A percentile compares a stretch with the other conserved stretches of the same genome.
Evolutionary conservation across 2,329 filamentous ascomycete species (phyloP).

Genomic region (Fusarium vanettenii): DNA sequence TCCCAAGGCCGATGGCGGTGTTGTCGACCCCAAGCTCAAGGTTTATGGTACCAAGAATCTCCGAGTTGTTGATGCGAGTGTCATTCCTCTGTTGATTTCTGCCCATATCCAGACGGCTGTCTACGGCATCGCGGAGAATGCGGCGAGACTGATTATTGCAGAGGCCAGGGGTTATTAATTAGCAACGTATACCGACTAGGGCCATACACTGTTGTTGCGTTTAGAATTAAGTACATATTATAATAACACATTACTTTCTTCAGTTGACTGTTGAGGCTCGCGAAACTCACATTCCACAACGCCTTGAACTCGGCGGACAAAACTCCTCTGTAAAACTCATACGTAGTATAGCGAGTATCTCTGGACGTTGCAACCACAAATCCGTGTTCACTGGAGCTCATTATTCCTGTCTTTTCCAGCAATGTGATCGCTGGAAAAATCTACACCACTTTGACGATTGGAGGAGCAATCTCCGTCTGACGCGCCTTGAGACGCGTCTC

Average conservation of each 20-base stretch:
- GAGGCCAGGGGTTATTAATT: not conserved
- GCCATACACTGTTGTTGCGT: not conserved
- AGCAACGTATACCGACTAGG: not conserved
- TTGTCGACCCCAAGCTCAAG: slow-evolving; percentile 55
- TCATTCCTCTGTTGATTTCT: slow-evolving; percentile 57
- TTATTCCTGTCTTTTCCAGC: not conserved
- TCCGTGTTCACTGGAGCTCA: not conserved
- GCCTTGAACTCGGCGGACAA: not conserved
- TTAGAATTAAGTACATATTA: not conserved
- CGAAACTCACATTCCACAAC: not conserved
- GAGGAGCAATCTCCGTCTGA: not conserved
- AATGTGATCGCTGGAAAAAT: not conserved
- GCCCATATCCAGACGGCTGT: slow-evolving; percentile 63
- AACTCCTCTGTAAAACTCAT: not conserved
- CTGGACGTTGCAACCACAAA: not conserved
- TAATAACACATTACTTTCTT: not conserved
- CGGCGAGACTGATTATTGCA: slow-evolving; percentile 44
- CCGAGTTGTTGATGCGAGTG: slow-evolving; percentile 48
- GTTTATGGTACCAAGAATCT: slow-evolving; percentile 62
- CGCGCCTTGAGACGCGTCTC: not conserved
- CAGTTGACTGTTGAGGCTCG: not conserved
- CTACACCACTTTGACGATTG: not conserved
- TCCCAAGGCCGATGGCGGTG: slow-evolving; percentile 56
- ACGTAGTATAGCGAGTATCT: not conserved
- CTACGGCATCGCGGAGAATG: slow-evolving; percentile 64